Conservation (phyloP, 306 rosid genomes). For the Begonia peltatifolia region DNA sequence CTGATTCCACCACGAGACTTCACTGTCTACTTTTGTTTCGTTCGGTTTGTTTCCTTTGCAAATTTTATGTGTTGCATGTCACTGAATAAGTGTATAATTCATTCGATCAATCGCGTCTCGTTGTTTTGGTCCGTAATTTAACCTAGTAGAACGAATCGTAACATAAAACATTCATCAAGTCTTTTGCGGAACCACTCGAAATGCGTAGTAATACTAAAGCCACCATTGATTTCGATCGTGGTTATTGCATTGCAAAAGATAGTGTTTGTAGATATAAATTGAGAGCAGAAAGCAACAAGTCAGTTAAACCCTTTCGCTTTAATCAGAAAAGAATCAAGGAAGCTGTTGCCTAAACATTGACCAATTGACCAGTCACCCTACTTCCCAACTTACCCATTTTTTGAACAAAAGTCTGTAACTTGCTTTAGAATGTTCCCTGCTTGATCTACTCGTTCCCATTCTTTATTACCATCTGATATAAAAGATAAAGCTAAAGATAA, state of each 20-base stretch:
- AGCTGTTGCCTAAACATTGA: background rate
- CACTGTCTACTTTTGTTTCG: too few relatives aligned
- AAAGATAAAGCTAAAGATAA: background rate
- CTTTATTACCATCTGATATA: conserved; percentile 9
- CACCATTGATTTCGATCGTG: background rate
- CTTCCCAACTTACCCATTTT: conserved; percentile 1
- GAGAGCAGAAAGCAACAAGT: background rate
- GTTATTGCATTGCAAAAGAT: background rate
- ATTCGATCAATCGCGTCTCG: too few relatives aligned
- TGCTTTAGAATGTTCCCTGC: conserved; percentile 64
- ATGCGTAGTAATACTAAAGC: too few relatives aligned
- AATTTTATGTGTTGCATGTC: too few relatives aligned
- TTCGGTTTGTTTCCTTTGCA: too few relatives aligned
- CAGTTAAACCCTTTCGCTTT: background rate
- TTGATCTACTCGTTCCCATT: conserved; percentile 28
- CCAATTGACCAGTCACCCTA: background rate
- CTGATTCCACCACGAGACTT: too few relatives aligned
- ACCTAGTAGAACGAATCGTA: too few relatives aligned
- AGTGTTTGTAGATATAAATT: background rate
- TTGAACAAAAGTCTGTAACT: conserved; percentile 44
- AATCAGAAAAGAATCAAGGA: background rate
- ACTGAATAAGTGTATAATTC: too few relatives aligned
- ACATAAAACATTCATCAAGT: too few relatives aligned
- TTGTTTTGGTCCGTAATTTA: too few relatives aligned
- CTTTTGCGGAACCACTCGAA: too few relatives aligned